These are phyloP conservation scores for Talaromyces sp. DNA, from an alignment of 2,329 filamentous ascomycete genomes.

Conservation along the genomic window DNA sequence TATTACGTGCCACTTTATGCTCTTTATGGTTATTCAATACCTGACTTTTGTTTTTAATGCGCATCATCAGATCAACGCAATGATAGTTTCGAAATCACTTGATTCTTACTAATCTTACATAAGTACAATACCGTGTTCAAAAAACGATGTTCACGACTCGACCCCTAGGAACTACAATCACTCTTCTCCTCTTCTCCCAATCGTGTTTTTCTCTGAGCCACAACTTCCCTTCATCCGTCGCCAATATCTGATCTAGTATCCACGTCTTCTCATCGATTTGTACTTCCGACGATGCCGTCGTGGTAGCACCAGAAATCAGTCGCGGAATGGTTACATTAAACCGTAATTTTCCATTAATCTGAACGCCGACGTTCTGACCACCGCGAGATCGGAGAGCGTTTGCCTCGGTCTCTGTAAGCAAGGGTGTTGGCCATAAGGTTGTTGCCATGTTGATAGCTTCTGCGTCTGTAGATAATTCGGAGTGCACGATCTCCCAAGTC, in stretches of 20 bases:
- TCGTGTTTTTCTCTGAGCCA: constrained; percentile 52
- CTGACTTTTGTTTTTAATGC: too few species aligned
- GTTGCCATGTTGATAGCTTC: constrained; percentile 41
- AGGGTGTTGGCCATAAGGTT: constrained; percentile 54
- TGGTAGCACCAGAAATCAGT: constrained; percentile 32
- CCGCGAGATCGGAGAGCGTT: constrained; percentile 49
- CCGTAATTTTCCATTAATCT: constrained; percentile 74
- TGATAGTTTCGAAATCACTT: too few species aligned
- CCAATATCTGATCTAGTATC: constrained; percentile 59
- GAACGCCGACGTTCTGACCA: constrained; percentile 58
- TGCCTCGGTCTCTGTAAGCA: constrained; percentile 37
- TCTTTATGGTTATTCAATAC: too few species aligned
- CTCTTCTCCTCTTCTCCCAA: constrained; percentile 55
- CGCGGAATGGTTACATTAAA: constrained; percentile 63
- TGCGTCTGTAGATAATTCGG: constrained; percentile 19
- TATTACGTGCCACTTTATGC: too few species aligned
- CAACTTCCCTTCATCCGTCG: constrained; percentile 57
- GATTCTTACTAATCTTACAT: too few species aligned
- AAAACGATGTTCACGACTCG: constrained; percentile 72
- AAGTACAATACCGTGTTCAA: constrained; percentile 22
- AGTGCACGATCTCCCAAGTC: constrained; percentile 63
- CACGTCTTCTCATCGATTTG: constrained; percentile 51
- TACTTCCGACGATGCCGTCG: constrained; percentile 28
- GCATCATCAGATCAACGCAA: too few species aligned
- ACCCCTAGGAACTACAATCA: constrained; percentile 64